Base-by-base conservation (phyloP, 2,329 filamentous ascomycete species). In the Monosporascus sp. region DNA sequence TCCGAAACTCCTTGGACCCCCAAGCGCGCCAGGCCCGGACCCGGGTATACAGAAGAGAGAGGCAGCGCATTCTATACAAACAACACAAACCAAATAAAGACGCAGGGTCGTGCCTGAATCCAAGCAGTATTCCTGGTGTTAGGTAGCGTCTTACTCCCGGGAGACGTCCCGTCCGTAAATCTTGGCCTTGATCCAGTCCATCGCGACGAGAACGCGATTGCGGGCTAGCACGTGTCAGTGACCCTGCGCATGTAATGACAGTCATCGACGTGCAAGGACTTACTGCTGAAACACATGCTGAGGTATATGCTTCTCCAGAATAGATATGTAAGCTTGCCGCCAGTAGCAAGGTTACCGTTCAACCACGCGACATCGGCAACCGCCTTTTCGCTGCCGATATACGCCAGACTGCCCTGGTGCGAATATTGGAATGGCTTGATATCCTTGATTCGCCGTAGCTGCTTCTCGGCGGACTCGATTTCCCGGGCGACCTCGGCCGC, bases 221-320 rank as follows among this genome's bases (percentile, higher is more conserved):
- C 94, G 90, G 57, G 90, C 90, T 95, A 60, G 50, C 38, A 39
- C 44, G 5, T 35, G 60, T 70, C 54, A 67, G 52, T 24, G 37
- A 24, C 15, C 25, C 46, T 45, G 14, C 27, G 24, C 3, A 51
- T 48, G 22, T 49, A 35, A 14, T 9, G 15, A 43, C 17, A 31
- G 38, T 15, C 7, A 27, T 37, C 17, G 2, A 14, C 4, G 14
- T 22, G 18, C 31, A 20, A 37, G 49, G 48, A 88, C 90, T 86
- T 82, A 94, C 90, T 92, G 85, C 92, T 97, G 74, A 99, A 99
- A 84, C 93, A 97, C 94, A 99, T 99, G 81, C 90, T 97, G 72
- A 99, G 79, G 74, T 99, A 99, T 52, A 93, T 94, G 69, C 89
- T 95, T 71, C 92, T 84, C 94, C 94, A 99, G 85, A 99, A 99